phyloP scores from a whole-genome alignment of 257 asterid species.

The Salvia miltiorrhiza region DNA sequence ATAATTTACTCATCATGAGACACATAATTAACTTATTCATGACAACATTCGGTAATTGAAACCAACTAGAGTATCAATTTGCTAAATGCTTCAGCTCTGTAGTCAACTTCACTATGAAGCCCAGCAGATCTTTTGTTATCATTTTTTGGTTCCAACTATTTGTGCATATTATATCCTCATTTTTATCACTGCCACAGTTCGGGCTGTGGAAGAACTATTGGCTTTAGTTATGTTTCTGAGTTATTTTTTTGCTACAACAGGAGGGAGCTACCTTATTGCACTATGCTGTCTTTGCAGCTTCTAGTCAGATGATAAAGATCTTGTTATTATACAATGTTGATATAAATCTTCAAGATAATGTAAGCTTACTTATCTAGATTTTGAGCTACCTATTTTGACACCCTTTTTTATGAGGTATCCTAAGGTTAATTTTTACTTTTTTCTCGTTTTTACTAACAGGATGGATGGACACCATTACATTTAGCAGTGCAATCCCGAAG shows the following conservation, averaged over 20 bases:
- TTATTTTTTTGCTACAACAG: conserved; percentile 40
- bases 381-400: background rate
- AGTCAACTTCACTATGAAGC: conserved; percentile 4
- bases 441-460: conserved; percentile 39
- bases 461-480: conserved; percentile 92
- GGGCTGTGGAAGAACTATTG: background rate
- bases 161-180: background rate
- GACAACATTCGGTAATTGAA: background rate
- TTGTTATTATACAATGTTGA: conserved; percentile 79
- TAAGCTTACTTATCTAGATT: conserved; percentile 30
- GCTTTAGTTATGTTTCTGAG: conserved; percentile 1
- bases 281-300: conserved; percentile 78
- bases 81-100: background rate
- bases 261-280: conserved; percentile 92
- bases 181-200: background rate
- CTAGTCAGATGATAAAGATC: conserved; percentile 86
- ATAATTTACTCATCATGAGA: background rate
- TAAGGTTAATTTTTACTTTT: background rate
- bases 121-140: background rate
- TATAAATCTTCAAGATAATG: conserved; percentile 72
- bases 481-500: conserved; percentile 90
- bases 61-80: background rate
- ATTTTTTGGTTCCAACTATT: background rate
- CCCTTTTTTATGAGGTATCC: background rate
- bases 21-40: background rate